Conservation (phyloP, 805 yeast genomes). For the Yarrowia sp. region DNA sequence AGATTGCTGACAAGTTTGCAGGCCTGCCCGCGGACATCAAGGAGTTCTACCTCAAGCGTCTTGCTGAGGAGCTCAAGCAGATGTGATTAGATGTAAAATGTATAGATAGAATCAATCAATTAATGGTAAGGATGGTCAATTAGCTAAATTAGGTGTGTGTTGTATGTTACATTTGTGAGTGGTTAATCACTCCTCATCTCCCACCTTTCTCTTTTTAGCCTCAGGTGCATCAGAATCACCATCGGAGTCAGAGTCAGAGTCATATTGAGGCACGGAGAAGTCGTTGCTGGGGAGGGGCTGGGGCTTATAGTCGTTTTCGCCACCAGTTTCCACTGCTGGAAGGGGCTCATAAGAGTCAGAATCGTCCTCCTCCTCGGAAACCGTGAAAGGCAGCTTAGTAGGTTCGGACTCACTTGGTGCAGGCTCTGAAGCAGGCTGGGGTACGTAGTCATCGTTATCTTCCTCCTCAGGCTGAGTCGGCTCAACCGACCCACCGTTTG, state of each 20-base stretch:
- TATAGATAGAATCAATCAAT: neutral
- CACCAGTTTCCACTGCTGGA: neutral
- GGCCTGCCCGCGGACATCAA: slow-evolving; percentile 34
- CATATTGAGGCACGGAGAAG: slow-evolving; percentile 29
- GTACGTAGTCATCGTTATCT: neutral
- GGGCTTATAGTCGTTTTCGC: neutral
- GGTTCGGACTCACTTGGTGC: neutral
- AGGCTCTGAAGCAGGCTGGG: neutral
- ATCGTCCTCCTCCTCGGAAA: neutral
- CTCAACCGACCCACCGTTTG: neutral
- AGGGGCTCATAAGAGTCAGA: slow-evolving; percentile 7
- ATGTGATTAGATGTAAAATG: neutral
- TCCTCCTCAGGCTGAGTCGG: neutral
- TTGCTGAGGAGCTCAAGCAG: slow-evolving; percentile 35
- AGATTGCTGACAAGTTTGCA: slow-evolving; percentile 32
- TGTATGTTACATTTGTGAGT: neutral
- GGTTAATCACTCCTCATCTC: neutral
- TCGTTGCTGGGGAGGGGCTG: neutral
- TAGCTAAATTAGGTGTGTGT: neutral
- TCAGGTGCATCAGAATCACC: slow-evolving; percentile 34
- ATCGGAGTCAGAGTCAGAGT: slow-evolving; percentile 35
- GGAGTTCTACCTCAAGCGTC: slow-evolving; percentile 35
- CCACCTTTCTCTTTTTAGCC: slow-evolving; percentile 32
- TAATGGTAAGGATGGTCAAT: neutral
- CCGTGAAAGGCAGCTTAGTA: neutral